Base-by-base conservation (phyloP, 1,284 basidiomycete species). In the Puccinia coronata region DNA sequence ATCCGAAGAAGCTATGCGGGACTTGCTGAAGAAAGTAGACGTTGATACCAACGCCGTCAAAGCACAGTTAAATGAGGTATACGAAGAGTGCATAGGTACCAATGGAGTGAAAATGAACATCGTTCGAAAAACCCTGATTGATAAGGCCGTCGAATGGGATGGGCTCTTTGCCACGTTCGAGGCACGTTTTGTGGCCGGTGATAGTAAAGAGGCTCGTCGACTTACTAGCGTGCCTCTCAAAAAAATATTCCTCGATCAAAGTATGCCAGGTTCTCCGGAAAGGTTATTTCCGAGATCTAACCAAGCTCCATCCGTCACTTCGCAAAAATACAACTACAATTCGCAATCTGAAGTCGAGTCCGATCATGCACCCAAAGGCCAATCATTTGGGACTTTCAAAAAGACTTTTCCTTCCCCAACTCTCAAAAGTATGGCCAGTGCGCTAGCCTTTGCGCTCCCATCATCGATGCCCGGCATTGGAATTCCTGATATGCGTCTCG, bases 91-190 rank as follows among this genome's bases (percentile, higher is more conserved):
- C 0, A 86, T 91, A 0, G 90, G 92, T 69, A 93, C 91, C 23
- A 94, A 97, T 85, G 96, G 95, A 0, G 89, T 98, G 55, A 92
- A 92, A 67, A 89, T 98, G 82, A 98, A 96, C 83, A 90, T 91
- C 82, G 93, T 96, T 9, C 91, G 95, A 69, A 91, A 93, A 3
- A 91, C 91, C 81, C 89, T 96, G 59, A 96, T 98, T 87, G 94
- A 97, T 85, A 93, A 92, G 86, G 95, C 97, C 74, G 94, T 98
- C n/a, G 93, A 93, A 59, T 98, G 96, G 94, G 95, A 97, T 85
- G 90, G 90, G 81, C 92, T 94, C 84, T 94, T 95, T 84, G 92
- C 86, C 57, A 84, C 61, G 25, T 81, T 81, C 43, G 80, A 81
- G 41, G 67, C 65, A 36, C 57, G 84, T 74, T 84, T 84, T 77